Base-by-base conservation (phyloP, 1,139 yeast genomes). In the Magnusiomyces fungicola region DNA sequence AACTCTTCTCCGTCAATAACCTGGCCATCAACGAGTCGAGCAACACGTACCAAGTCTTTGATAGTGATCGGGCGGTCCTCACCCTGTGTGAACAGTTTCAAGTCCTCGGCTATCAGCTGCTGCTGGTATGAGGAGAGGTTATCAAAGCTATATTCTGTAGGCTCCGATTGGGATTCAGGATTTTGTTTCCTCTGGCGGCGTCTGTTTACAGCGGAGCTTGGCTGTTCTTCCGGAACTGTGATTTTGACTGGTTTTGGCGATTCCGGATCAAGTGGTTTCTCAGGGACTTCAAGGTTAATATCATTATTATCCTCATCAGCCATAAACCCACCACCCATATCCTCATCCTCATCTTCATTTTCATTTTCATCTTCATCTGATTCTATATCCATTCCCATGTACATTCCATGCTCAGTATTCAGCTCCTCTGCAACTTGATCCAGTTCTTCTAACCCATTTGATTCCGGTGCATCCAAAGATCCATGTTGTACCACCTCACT, bases 61-160 rank as follows among this genome's bases (percentile, higher is more conserved):
- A 49, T 29, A 10, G 23, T 45, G 14, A 49, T 49, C 10, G 48
- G 37, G 14, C 52, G 38, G 27, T 46, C 49, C 25, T 49, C 41
- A 5, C 52, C 52, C 18, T 46, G 24, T 2, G 52, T 49, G 18
- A 49, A 49, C 36, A 49, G 32, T 16, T 38, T n/a, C 25, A 43
- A 49, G 43, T 49, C 52, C n/a, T 46, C 21, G 4, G 6, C 9
- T 6, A 34, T 34, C 14, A 18, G 38, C 6, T 7, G 19, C 6
- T 18, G 16, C 19, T 34, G 23, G 14, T 9, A 16, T 18, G 6
- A 4, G 16, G 38, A 18, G 23, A 34, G 14, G n/a, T n/a, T n/a
- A n/a, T n/a, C n/a, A n/a, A n/a, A n/a, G n/a, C n/a, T n/a, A n/a
- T n/a, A n/a, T n/a, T n/a, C n/a, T n/a, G n/a, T n/a, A n/a, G n/a